A percentile compares a stretch with the other conserved stretches of the same genome.
phyloP scores from a whole-genome alignment of 2,329 filamentous ascomycete genomes.

The Venturia aucupariae region DNA sequence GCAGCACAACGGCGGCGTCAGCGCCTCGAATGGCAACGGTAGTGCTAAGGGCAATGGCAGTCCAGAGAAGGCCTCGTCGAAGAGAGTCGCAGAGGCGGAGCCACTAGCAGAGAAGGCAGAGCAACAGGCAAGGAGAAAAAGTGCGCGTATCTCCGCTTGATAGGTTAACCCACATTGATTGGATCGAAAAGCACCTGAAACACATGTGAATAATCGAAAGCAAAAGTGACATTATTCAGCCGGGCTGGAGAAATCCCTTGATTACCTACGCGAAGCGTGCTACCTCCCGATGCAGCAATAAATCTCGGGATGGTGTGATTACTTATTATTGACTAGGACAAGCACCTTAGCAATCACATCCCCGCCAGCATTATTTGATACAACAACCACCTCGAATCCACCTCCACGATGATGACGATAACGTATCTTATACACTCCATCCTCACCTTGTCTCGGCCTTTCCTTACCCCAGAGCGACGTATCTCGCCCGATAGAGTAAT shows the following conservation, averaged over 20 bases:
- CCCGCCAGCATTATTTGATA: not conserved
- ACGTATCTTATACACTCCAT: no score
- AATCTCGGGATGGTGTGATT: not conserved
- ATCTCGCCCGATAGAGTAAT: not conserved
- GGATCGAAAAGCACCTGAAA: not conserved
- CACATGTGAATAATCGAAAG: no score
- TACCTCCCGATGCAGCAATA: not conserved
- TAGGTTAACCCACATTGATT: no score
- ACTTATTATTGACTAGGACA: no score
- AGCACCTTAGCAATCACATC: constrained; percentile 6
- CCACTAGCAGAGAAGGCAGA: not conserved
- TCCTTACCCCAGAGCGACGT: not conserved
- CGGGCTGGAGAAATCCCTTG: no score
- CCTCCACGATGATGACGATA: constrained; percentile 1
- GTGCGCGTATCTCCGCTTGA: not conserved
- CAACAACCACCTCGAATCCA: not conserved
- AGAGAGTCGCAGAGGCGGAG: not conserved
- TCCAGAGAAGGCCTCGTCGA: not conserved
- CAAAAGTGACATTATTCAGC: no score
- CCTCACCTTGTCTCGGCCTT: not conserved
- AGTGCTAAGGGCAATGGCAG: not conserved
- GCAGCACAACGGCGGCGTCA: not conserved
- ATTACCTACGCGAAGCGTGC: not conserved
- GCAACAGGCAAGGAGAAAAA: not conserved
- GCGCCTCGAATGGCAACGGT: not conserved